Percentiles rank a stretch among this genome's conserved stretches.
These are phyloP conservation scores for Primulina tabacum DNA, from an alignment of 257 asterid species.

Conservation along the genomic window DNA sequence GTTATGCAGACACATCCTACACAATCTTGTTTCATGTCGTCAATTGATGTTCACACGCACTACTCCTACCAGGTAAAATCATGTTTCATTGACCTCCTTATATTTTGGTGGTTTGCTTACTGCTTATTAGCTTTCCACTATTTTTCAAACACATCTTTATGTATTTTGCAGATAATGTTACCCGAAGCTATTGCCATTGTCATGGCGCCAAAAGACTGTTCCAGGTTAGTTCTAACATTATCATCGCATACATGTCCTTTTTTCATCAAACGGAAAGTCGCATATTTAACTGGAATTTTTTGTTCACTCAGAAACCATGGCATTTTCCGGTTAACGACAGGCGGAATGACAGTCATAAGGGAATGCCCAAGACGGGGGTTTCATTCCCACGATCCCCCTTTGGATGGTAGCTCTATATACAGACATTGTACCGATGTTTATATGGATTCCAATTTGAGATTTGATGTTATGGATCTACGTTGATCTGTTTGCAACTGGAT, in stretches of 20 bases:
- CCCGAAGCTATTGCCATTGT: constrained; percentile 96
- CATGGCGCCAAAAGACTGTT: constrained; percentile 90
- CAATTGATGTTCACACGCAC: constrained; percentile 94
- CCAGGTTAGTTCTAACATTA: constrained; percentile 42
- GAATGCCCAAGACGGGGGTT: constrained; percentile 94
- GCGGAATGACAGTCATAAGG: constrained; percentile 90
- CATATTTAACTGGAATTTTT: constrained; percentile 11
- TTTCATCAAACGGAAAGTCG: background rate
- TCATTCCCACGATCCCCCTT: constrained; percentile 88
- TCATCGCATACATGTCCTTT: background rate
- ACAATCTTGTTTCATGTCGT: constrained; percentile 98
- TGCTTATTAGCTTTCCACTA: constrained; percentile 1
- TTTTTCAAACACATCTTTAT: constrained; percentile 15
- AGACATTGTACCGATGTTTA: constrained; percentile 90
- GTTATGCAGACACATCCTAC: constrained; percentile 96
- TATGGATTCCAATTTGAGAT: constrained; percentile 70
- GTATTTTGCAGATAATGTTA: constrained; percentile 69
- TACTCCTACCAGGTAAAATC: constrained; percentile 83
- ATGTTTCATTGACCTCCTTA: constrained; percentile 13
- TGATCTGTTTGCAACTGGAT: constrained; percentile 30
- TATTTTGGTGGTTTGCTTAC: constrained; percentile 6
- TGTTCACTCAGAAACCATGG: constrained; percentile 65
- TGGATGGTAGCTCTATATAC: constrained; percentile 89
- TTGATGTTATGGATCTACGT: constrained; percentile 86
- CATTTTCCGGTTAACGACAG: constrained; percentile 81